A percentile compares a stretch with the other conserved stretches of the same genome.
Evolutionary conservation across 208 protist species (phyloP).

Genomic region (Porcisia deanei): DNA sequence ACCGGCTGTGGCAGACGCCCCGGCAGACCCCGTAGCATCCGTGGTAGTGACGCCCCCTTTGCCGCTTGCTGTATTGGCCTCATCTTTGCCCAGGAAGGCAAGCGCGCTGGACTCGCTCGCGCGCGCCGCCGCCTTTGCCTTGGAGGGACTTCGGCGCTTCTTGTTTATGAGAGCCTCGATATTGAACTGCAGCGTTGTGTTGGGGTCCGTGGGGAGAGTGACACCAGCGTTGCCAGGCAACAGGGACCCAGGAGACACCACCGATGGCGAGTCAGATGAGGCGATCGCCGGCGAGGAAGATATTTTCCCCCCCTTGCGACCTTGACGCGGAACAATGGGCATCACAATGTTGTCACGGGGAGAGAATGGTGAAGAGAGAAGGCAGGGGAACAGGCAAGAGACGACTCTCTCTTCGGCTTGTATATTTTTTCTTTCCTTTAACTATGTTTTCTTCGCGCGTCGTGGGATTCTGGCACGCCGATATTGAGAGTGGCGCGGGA

Average conservation of each 20-base stretch:
- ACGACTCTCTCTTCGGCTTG: constrained; percentile 1
- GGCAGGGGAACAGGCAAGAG: constrained; percentile 13
- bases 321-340: constrained; percentile 76
- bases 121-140: constrained; percentile 19
- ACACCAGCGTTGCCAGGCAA: constrained; percentile 15
- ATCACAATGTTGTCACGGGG: constrained; percentile 28
- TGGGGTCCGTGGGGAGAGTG: constrained; percentile 30
- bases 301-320: constrained; percentile 89
- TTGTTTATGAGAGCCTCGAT: constrained; percentile 49
- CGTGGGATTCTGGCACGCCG: background rate
- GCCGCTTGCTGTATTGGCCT: background rate
- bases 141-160: constrained; percentile 38
- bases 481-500: background rate
- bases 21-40: constrained; percentile 3
- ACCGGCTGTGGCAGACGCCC: constrained; percentile 6
- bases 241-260: constrained; percentile 62
- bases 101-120: constrained; percentile 6
- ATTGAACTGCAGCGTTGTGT: constrained; percentile 46
- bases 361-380: constrained; percentile 3
- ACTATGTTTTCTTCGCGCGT: constrained; percentile 16
- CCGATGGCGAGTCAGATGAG: constrained; percentile 41
- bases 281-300: constrained; percentile 52
- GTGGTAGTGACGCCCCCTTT: constrained; percentile 9
- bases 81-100: constrained; percentile 7
- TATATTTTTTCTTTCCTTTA: background rate